Conservation (phyloP, 208 protist species). For the Leishmania braziliensis region DNA sequence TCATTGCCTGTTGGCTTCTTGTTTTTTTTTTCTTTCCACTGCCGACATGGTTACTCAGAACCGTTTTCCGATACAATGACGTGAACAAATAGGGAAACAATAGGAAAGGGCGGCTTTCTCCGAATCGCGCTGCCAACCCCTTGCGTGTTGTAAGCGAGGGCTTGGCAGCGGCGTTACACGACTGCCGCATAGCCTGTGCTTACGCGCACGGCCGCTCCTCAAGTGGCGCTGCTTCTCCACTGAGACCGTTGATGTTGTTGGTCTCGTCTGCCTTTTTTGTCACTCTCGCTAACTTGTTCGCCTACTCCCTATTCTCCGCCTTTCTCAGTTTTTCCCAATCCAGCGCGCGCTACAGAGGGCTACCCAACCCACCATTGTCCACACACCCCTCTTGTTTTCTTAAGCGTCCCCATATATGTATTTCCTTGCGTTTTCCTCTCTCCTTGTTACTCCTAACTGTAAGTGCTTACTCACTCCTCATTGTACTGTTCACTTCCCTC, state of each 20-base stretch:
- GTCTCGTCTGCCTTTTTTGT: not conserved
- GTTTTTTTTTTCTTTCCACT: not conserved
- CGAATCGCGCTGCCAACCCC: not conserved
- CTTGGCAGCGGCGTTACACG: not conserved
- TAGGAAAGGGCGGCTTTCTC: not conserved
- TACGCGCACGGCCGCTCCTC: not conserved
- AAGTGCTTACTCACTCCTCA: not conserved
- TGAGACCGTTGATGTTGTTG: not conserved
- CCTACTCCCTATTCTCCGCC: not conserved
- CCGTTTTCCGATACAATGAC: not conserved
- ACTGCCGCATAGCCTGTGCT: not conserved
- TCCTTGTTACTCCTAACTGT: not conserved
- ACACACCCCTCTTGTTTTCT: not conserved
- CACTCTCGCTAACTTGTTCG: not conserved
- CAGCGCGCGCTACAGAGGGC: not conserved
- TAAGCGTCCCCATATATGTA: no score
- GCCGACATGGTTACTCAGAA: not conserved
- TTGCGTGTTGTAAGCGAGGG: no score
- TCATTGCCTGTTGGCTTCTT: not conserved
- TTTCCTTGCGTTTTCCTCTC: not conserved
- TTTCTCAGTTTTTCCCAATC: not conserved
- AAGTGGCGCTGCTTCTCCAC: not conserved
- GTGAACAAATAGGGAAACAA: not conserved
- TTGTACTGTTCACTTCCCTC: not conserved
- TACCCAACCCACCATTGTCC: not conserved